Base-by-base conservation (phyloP, 306 rosid species). In the Quercus mongolica region DNA sequence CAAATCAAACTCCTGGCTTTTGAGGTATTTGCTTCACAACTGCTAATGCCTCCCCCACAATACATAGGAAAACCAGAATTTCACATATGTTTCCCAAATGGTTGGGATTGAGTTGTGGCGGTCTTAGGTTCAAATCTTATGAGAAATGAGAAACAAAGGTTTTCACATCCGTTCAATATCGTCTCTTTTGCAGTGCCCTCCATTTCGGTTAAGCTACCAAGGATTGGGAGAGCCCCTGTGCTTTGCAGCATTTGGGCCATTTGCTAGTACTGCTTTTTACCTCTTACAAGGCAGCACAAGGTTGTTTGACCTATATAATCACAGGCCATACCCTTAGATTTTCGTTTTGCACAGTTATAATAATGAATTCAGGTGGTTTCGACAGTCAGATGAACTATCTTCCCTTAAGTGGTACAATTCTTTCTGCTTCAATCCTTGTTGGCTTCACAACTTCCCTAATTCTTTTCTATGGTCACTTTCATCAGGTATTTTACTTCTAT, bases 401-500 rank as follows among this genome's bases (percentile, higher is more conserved):
- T 58, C 86, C 90, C 38, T 82, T 94, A 64, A 85, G 80, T 58
- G 85, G 85, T 58, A 82, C 93, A 65, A 81, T 91, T 82, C 76
- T 94, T 79, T 89, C 94, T 5, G 86, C 92, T 31, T 89, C 98
- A 68, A 25, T 89, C 51, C 98, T 92, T 81, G 90, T 94, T 69
- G 98, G 95, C 80, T 57, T 88, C 71, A 90, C 98, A 35, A 94
- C 98, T 38, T 74, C 97, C 78, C 83, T 89, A 38, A 91, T 94
- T 83, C 92, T 94, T 54, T 91, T 94, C 52, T 91, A 94, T 83
- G 91, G 98, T 84, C 98, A 90, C 83, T 91, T 94, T 83, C 98
- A 94, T 85, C 97, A 94, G 94, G 97, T 88, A 86, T 23, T 54
- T 23, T 35, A 31, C 21, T 73, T 57, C 59, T 77, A 55, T 33